phyloP scores from a whole-genome alignment of 331 rosid genomes.

The Rhamnella rubrinervis region DNA sequence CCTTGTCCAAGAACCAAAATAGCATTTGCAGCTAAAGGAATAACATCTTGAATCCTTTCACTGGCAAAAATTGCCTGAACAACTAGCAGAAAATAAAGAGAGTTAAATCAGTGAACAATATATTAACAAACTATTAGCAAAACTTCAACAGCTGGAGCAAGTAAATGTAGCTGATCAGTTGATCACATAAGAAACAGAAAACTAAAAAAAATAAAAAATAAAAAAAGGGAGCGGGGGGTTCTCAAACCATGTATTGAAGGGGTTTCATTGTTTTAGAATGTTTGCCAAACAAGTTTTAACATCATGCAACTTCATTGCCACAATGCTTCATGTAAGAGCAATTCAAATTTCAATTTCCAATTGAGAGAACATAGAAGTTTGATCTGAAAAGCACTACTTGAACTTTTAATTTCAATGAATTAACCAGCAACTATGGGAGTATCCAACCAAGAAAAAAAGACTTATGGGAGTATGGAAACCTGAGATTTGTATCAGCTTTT shows the following conservation, averaged over 20 bases:
- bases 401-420: constrained; percentile 6
- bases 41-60: constrained; percentile 80
- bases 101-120: neutral
- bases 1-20: constrained; percentile 93
- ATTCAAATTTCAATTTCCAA: neutral
- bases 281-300: neutral
- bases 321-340: too few species aligned
- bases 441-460: neutral
- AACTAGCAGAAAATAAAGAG: constrained; percentile 43
- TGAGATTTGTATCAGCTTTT: constrained; percentile 50
- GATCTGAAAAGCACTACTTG: neutral
- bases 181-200: neutral
- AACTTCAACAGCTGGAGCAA: neutral
- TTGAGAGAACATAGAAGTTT: neutral
- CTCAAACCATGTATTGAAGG: neutral
- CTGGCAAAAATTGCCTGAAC: constrained; percentile 58
- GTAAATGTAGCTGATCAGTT: neutral
- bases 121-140: neutral
- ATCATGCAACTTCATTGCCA: too few species aligned
- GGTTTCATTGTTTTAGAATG: neutral
- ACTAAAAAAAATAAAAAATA: too few species aligned
- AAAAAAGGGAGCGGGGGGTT: too few species aligned
- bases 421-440: constrained; percentile 19
- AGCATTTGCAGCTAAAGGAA: constrained; percentile 63
- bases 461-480: constrained; percentile 38